A percentile compares a stretch with the other conserved stretches of the same genome.
Evolutionary conservation across 2,329 filamentous ascomycete genomes (phyloP).

Genomic region (Septoria petroselini): DNA sequence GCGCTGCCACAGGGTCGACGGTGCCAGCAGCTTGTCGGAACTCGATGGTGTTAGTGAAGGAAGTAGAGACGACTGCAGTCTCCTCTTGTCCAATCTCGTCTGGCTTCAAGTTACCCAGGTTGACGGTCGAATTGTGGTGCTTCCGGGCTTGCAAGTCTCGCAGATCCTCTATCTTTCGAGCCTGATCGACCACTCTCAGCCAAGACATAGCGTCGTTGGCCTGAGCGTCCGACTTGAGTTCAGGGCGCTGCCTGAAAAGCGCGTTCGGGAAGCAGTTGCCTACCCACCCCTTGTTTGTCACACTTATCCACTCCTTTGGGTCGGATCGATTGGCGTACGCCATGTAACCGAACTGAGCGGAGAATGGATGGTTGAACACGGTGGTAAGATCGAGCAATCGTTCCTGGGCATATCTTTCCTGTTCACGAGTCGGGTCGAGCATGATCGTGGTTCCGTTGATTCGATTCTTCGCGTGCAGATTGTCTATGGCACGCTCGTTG

Average conservation of each 20-base stretch:
- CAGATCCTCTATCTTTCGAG: conserved; percentile 12
- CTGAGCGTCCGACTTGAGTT: neutral
- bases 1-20: conserved; percentile 25
- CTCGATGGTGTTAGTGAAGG: conserved; percentile 30
- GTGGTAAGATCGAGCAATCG: neutral
- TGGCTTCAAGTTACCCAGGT: conserved; percentile 18
- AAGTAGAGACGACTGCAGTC: neutral
- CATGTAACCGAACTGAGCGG: conserved; percentile 6
- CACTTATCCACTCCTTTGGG: neutral
- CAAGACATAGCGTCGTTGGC: conserved; percentile 12
- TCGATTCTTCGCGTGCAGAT: conserved; percentile 27
- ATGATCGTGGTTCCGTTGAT: conserved; percentile 18
- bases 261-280: neutral
- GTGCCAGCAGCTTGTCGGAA: conserved; percentile 35
- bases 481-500: conserved; percentile 33
- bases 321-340: neutral
- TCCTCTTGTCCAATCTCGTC: neutral
- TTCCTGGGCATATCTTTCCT: neutral
- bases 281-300: neutral
- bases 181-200: conserved; percentile 16
- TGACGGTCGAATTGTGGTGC: conserved; percentile 13
- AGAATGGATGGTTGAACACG: conserved; percentile 20
- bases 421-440: neutral
- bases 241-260: neutral
- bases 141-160: neutral